Conservation (phyloP, 1,284 basidiomycete species). For the Chiua sp. region DNA sequence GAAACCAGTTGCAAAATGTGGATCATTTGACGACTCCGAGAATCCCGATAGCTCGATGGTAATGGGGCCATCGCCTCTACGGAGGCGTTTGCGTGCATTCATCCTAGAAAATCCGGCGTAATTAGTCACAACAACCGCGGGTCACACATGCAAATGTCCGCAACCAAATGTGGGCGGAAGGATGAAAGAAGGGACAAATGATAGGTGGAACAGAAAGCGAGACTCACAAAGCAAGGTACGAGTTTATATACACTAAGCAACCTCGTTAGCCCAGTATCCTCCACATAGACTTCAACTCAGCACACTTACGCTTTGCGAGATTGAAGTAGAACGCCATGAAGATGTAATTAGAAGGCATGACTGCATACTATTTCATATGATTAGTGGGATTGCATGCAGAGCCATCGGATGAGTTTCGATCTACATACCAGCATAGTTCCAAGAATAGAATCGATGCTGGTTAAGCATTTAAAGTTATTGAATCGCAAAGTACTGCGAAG, state of each 20-base stretch:
- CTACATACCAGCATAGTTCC: constrained; percentile 45
- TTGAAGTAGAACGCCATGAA: constrained; percentile 29
- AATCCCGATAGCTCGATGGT: constrained; percentile 19
- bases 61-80: neutral
- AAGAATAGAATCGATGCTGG: constrained; percentile 50
- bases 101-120: constrained; percentile 7
- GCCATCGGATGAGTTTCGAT: neutral
- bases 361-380: constrained; percentile 11
- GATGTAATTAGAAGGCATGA: constrained; percentile 25
- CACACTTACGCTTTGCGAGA: constrained; percentile 21
- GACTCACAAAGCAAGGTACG: constrained; percentile 25
- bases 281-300: neutral
- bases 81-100: constrained; percentile 16
- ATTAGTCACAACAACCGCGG: neutral
- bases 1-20: constrained; percentile 10
- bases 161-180: neutral
- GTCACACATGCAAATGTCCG: neutral
- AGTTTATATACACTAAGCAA: constrained; percentile 23
- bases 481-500: neutral
- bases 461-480: neutral
- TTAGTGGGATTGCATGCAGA: constrained; percentile 1
- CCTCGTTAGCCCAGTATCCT: neutral
- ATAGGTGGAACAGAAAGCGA: too few relatives aligned
- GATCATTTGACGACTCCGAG: neutral
- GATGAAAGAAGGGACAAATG: too few relatives aligned